Evolutionary conservation across 768 basidiomycete genomes (phyloP), one percentile per base, ranked within the genome.

Genomic region (Kwoniella europaea): DNA sequence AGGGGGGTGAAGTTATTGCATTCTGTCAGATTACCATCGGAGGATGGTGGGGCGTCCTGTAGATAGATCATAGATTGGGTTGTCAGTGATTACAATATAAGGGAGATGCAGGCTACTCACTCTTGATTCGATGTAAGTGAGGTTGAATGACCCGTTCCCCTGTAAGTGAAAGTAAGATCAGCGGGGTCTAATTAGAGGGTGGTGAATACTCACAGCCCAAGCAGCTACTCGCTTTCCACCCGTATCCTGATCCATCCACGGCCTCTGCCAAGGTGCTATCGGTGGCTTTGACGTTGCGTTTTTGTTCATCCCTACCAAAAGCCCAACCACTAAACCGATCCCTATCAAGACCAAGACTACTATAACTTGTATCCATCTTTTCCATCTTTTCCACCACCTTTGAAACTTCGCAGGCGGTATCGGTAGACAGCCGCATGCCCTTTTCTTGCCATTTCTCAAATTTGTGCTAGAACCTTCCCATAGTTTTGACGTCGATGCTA

Each of bases 1-100:
- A 75, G 65, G 5, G 72, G 69, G 5, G 60, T 29, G 59, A 81
- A 82, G 27, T 43, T 59, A 72, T 80, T 79, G 67, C 80, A 82
- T 10, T 56, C 20, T 2, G 76, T 71, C 4, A 78, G n/a, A 10
- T 65, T 68, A 16, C 81, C 82, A 16, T 81, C 79, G 44, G 56
- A 42, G 2, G 67, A 29, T 20, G 66, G 65, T 3, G 82, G 80
- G 0, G 76, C 77, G 62, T 83, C 77, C 76, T 76, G 35, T 4
- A 35, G 3, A 4, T 35, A 9, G 1, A 35, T 35, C 35, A 6
- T 35, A 35, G 35, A 35, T 35, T 35, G 35, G 35, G 4, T 35
- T 35, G 35, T 35, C 35, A 35, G 35, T 35, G 4, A 35, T 35
- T 6, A 1, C 12, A 41, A 10, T 3, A 1, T 13, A 67, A 29